Evolutionary conservation across 352 stramenopile species (phyloP), one percentile per base, ranked within the genome.

Genomic region (Elongisporangium prolatum): DNA sequence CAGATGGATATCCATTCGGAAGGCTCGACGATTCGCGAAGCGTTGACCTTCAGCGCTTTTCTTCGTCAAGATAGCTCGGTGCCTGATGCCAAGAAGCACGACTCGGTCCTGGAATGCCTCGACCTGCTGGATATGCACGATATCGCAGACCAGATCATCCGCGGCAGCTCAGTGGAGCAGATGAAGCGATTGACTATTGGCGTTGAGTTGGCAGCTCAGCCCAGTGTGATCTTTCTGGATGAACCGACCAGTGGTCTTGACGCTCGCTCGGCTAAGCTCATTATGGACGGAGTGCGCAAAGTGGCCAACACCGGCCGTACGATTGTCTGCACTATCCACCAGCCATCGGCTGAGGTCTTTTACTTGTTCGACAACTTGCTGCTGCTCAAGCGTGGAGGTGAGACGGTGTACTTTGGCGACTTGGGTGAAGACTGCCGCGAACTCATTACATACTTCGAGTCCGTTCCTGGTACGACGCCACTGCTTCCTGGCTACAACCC

Each of bases 1-100:
- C 91, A 97, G 63, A 93, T 97, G 67, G 91, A 97, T 61, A 84
- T 89, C 24, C 80, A 97, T 48, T 82, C 84, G 21, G 75, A 91
- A 54, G 93, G 85, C 3, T 74, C 84, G 4, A 98, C 91, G n/a
- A 87, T 92, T 38, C 72, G 88, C 14, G 91, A 98, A 64, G 81
- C 86, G 4, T 87, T 98, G 25, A 67, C 69, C 8, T 97, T 98
- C 65, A 92, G 77, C 48, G 88, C 91, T 5, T 88, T 84, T 54
- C 60, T 97, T 37, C 71, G 88, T 40, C 68, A 76, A 53, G 61
- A 69, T 40, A 69, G 59, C 48, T 20, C 54, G 16, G 60, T 69
- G 21, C 37, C 60, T 17, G n/a, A 52, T 17, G 49, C 16, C 11
- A 49, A 63, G 38, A 69, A 69, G 48, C 28, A 61, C 24, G 48